phyloP scores from a whole-genome alignment of 345 rosid species.

The Citrus unshiu region DNA sequence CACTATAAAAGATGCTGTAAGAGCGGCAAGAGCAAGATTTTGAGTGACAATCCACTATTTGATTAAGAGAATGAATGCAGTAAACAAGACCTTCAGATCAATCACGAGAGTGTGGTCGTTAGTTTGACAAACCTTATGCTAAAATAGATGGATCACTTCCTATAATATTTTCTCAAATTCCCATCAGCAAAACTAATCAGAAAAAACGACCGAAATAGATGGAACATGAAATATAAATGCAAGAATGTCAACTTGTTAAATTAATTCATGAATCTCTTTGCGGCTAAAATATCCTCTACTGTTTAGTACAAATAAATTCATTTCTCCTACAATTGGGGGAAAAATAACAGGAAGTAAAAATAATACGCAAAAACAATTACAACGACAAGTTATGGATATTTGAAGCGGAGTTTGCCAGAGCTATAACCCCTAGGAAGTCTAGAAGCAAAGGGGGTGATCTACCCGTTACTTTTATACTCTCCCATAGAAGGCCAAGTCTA shows the following conservation, averaged over 20 bases:
- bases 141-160: background rate
- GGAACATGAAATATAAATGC: background rate
- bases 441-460: slow-evolving; percentile 17
- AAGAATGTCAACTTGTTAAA: slow-evolving; percentile 8
- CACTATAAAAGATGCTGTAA: no score
- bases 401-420: slow-evolving; percentile 22
- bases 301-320: slow-evolving; percentile 19
- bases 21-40: no score
- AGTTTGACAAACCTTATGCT: no score
- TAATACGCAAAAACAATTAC: slow-evolving; percentile 26
- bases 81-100: no score
- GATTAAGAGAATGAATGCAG: no score
- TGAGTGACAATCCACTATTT: no score
- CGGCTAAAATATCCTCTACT: slow-evolving; percentile 17
- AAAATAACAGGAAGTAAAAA: slow-evolving; percentile 3
- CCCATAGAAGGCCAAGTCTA: slow-evolving; percentile 10
- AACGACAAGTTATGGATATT: slow-evolving; percentile 16
- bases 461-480: slow-evolving; percentile 13
- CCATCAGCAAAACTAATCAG: background rate
- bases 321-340: slow-evolving; percentile 17
- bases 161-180: background rate
- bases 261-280: slow-evolving; percentile 31
- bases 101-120: background rate
- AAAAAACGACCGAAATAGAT: background rate
- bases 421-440: slow-evolving; percentile 14